Evolutionary conservation across 331 rosid species (phyloP).

Genomic region (Prunus yedoensis): DNA sequence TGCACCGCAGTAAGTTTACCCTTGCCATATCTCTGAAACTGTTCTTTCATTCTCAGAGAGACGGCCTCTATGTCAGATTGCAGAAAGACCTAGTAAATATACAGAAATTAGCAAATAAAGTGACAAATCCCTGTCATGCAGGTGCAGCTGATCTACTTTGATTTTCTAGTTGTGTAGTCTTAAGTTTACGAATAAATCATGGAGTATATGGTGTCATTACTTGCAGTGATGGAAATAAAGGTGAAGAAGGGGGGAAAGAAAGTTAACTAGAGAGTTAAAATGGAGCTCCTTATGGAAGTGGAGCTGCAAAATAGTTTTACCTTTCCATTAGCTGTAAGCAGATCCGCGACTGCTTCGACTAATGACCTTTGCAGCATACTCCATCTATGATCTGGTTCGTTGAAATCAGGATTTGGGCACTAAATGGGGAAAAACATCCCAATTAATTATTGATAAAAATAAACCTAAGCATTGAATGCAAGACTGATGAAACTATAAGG

Average conservation of each 20-base stretch:
- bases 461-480: neutral
- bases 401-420: conserved; percentile 97
- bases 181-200: neutral
- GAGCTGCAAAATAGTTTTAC: conserved; percentile 30
- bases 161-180: neutral
- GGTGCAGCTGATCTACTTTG: neutral
- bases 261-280: neutral
- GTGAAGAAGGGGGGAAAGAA: neutral
- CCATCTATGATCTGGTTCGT: conserved; percentile 86
- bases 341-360: conserved; percentile 72
- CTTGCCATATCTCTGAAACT: conserved; percentile 59
- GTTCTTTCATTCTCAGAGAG: conserved; percentile 71
- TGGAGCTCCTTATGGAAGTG: neutral
- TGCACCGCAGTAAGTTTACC: conserved; percentile 55
- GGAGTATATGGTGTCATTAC: neutral
- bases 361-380: conserved; percentile 80
- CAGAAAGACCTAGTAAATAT: conserved; percentile 67
- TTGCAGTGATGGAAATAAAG: neutral
- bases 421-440: conserved; percentile 19
- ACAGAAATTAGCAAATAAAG: conserved; percentile 7
- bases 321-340: conserved; percentile 67
- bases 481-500: neutral
- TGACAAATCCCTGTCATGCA: neutral
- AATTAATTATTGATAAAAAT: neutral
- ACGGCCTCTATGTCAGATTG: conserved; percentile 80